phyloP scores from a whole-genome alignment of 148 eudicot species.

The Vaccinium myrtillus region DNA sequence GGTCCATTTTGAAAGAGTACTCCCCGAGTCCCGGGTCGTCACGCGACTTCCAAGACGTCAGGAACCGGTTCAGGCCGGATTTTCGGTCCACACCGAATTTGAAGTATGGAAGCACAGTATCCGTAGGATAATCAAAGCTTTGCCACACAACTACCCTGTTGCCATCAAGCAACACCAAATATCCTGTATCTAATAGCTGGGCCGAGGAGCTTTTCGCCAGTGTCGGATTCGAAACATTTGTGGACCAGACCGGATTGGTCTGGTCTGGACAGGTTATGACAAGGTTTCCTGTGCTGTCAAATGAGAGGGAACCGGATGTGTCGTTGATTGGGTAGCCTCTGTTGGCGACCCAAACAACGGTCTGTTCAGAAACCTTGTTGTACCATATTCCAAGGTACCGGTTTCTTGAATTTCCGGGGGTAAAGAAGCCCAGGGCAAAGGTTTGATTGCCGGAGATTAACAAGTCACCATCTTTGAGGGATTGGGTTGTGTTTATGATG shows the following conservation, averaged over 20 bases:
- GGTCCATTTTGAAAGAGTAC: neutral
- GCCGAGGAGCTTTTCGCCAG: conserved; percentile 15
- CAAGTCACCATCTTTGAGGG: neutral
- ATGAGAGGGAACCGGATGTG: conserved; percentile 22
- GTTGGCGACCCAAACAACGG: conserved; percentile 63
- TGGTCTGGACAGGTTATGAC: neutral
- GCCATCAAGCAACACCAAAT: conserved; percentile 30
- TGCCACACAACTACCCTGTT: conserved; percentile 35
- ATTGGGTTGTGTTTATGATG: neutral
- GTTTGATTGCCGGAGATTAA: conserved; percentile 5
- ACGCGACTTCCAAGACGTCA: conserved; percentile 20
- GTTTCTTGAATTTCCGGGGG: conserved; percentile 18
- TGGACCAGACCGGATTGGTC: conserved; percentile 34
- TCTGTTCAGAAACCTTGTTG: conserved; percentile 34
- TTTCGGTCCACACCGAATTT: conserved; percentile 36
- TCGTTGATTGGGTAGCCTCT: conserved; percentile 40
- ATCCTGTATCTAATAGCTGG: conserved; percentile 38
- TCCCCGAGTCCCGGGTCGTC: conserved; percentile 24
- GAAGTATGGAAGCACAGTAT: conserved; percentile 46
- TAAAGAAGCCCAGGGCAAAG: conserved; percentile 31
- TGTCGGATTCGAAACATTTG: conserved; percentile 14
- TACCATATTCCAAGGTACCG: conserved; percentile 30
- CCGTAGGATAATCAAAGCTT: conserved; percentile 50
- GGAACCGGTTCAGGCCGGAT: conserved; percentile 32
- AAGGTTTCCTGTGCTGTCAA: conserved; percentile 29